Evolutionary conservation across 768 basidiomycete species (phyloP).

Genomic region (Dacryopinax spathularia): DNA sequence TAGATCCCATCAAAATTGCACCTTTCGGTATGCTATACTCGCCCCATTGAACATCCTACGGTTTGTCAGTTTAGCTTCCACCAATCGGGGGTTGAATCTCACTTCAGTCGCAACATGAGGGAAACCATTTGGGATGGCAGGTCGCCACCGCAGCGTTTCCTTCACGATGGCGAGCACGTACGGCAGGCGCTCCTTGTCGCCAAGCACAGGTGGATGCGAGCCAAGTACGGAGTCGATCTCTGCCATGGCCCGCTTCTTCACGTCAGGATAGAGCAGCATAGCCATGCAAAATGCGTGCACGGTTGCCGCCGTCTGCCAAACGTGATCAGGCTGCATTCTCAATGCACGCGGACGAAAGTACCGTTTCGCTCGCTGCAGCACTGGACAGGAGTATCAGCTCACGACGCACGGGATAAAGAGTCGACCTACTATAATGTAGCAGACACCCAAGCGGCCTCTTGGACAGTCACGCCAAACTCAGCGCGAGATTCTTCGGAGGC

Average conservation of each 20-base stretch:
- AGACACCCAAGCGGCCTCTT: not conserved
- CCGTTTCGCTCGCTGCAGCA: not conserved
- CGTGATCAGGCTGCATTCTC: not conserved
- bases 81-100: not conserved
- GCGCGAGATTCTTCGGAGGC: not conserved
- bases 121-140: not conserved
- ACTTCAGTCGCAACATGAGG: not conserved
- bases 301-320: not conserved
- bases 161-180: constrained; percentile 11
- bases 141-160: constrained; percentile 13
- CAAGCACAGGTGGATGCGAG: not conserved
- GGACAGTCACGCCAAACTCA: not conserved
- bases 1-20: not conserved
- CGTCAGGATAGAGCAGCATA: not conserved
- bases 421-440: not conserved
- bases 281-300: not conserved
- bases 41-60: not conserved
- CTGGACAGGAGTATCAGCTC: not conserved
- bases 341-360: not conserved
- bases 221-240: not conserved
- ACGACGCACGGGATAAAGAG: not conserved
- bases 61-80: not conserved
- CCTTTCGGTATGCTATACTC: not conserved
- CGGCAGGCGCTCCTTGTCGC: constrained; percentile 3
- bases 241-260: not conserved